Percentiles rank a stretch among this genome's conserved stretches.
These are phyloP conservation scores for Trametes hirsuta DNA, from an alignment of 1,284 basidiomycete genomes.

Conservation along the genomic window DNA sequence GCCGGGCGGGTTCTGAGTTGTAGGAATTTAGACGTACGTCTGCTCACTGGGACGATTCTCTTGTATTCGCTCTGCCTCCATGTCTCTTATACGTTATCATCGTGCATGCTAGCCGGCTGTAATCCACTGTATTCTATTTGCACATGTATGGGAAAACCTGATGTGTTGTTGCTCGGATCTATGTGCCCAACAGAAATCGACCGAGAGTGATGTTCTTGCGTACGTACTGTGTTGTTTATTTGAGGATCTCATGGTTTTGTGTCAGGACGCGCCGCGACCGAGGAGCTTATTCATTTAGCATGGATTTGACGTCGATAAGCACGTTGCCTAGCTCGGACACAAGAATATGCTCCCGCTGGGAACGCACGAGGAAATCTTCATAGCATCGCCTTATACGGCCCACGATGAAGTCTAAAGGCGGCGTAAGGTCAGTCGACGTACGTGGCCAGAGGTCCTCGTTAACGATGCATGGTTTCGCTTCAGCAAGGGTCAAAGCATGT, in stretches of 20 bases:
- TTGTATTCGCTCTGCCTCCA: constrained; percentile 11
- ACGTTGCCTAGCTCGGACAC: constrained; percentile 17
- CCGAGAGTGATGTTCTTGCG: no score
- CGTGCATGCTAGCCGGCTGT: constrained; percentile 21
- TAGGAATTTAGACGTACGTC: constrained; percentile 5
- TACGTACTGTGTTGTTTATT: no score
- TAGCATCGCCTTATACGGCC: constrained; percentile 25
- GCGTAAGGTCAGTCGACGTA: constrained; percentile 27
- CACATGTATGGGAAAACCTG: background rate
- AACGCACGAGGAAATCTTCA: constrained; percentile 27
- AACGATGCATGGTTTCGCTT: background rate
- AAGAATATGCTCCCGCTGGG: constrained; percentile 19
- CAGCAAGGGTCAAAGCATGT: constrained; percentile 26
- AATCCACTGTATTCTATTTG: constrained; percentile 26
- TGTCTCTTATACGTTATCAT: constrained; percentile 16
- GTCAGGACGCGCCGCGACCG: no score
- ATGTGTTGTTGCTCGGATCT: background rate
- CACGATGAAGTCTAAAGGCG: constrained; percentile 22
- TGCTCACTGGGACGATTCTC: constrained; percentile 9
- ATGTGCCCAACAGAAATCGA: background rate
- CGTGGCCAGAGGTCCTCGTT: constrained; percentile 22
- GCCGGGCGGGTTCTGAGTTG: constrained; percentile 18
- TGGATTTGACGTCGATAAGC: background rate
- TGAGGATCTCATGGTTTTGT: no score
- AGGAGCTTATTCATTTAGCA: constrained; percentile 1